A percentile compares a stretch with the other conserved stretches of the same genome.
These are phyloP conservation scores for Linnemannia elongata DNA, from an alignment of 192 early-diverging fungal species.

Conservation along the genomic window DNA sequence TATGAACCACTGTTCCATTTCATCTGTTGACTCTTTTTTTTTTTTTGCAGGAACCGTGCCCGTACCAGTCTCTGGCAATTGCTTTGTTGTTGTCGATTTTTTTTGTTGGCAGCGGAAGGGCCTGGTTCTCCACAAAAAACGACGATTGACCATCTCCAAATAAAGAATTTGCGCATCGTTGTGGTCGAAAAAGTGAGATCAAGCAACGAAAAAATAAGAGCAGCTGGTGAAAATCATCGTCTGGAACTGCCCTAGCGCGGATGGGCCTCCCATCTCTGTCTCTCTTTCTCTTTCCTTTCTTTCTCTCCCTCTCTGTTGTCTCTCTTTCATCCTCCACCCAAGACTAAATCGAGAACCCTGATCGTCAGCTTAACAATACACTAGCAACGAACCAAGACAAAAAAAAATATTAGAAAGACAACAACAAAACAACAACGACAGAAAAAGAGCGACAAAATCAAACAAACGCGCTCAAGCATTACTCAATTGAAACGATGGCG, in stretches of 20 bases:
- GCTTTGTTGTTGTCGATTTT: not conserved
- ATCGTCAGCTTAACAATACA: constrained; percentile 1
- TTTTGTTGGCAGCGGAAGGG: not conserved
- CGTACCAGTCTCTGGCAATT: not conserved
- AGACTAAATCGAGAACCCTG: not conserved
- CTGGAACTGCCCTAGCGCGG: not conserved
- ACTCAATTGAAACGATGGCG: not conserved
- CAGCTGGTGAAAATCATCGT: no score
- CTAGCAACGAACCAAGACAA: not conserved
- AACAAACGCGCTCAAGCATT: constrained; percentile 2
- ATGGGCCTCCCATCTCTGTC: not conserved
- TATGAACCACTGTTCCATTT: not conserved
- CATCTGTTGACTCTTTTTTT: not conserved
- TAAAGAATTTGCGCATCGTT: not conserved
- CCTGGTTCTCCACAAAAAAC: not conserved
- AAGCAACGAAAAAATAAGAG: not conserved
- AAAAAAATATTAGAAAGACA: not conserved
- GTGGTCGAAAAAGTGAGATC: not conserved
- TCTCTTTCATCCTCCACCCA: not conserved
- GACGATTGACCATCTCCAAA: not conserved
- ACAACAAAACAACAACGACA: not conserved
- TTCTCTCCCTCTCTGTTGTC: not conserved
- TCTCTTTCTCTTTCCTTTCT: no score
- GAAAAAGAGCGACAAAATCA: not conserved
- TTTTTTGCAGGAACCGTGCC: not conserved